Conservation (phyloP, 129 eudicot genomes). For the Mikania micrantha region DNA sequence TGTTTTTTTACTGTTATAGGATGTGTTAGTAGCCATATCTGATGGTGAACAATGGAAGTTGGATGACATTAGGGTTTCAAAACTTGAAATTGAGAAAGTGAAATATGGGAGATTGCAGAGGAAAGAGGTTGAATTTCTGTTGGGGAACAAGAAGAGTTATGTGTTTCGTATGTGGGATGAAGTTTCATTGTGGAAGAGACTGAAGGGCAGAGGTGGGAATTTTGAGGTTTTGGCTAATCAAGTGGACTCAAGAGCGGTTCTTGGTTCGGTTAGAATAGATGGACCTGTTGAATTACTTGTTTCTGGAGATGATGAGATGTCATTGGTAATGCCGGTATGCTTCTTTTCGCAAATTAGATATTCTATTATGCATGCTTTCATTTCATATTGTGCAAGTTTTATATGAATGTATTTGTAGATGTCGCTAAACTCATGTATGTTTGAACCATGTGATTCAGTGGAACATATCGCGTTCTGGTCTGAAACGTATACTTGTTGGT, state of each 20-base stretch:
- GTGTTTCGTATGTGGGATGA: constrained; percentile 39
- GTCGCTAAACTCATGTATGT: constrained; percentile 10
- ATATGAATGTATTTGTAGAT: neutral
- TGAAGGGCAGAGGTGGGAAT: constrained; percentile 20
- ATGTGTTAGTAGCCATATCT: constrained; percentile 42
- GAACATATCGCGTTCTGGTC: constrained; percentile 50
- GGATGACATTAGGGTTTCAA: constrained; percentile 51
- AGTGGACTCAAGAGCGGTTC: constrained; percentile 33
- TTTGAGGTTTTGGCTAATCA: constrained; percentile 53
- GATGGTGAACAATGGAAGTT: constrained; percentile 43
- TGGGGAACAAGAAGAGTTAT: constrained; percentile 40
- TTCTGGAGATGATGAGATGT: constrained; percentile 39
- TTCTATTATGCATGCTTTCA: neutral
- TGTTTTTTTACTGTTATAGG: constrained; percentile 29
- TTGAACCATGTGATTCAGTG: constrained; percentile 32
- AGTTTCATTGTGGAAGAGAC: constrained; percentile 45
- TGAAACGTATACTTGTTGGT: constrained; percentile 55
- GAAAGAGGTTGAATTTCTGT: constrained; percentile 43
- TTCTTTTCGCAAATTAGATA: too few species aligned
- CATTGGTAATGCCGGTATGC: constrained; percentile 58
- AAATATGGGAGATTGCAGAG: constrained; percentile 41
- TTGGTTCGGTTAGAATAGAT: constrained; percentile 39
- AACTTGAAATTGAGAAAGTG: constrained; percentile 43
- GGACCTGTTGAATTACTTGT: constrained; percentile 64
- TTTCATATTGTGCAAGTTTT: neutral